These are phyloP conservation scores for Gastrolobium villosum DNA, from an alignment of 306 rosid genomes.

Conservation along the genomic window DNA sequence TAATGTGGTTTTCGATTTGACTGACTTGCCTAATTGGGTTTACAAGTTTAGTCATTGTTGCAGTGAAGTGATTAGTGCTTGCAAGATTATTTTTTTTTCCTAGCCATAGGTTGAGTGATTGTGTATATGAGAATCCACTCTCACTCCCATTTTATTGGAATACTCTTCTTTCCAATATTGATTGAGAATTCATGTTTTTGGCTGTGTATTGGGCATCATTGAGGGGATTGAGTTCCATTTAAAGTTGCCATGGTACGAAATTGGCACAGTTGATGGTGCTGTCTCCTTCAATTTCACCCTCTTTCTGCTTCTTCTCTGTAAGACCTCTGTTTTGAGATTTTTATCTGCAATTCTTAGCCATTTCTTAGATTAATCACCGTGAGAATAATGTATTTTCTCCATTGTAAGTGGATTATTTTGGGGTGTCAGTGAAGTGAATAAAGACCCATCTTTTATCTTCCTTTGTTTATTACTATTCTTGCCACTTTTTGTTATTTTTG, in stretches of 20 bases:
- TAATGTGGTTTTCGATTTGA: neutral
- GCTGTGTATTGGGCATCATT: neutral
- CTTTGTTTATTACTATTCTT: neutral
- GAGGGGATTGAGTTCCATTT: neutral
- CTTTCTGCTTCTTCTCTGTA: conserved; percentile 46
- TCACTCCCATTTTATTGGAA: conserved; percentile 43
- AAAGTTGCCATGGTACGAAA: neutral
- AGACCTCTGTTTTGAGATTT: conserved; percentile 44
- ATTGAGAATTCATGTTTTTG: conserved; percentile 31
- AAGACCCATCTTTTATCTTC: conserved; percentile 41
- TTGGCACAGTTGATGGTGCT: conserved; percentile 4
- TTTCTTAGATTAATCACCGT: conserved; percentile 45
- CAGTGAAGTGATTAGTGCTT: conserved; percentile 29
- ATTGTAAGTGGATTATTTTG: conserved; percentile 48
- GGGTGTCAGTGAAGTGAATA: conserved; percentile 51
- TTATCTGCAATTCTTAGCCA: conserved; percentile 48
- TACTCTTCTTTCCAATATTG: conserved; percentile 7
- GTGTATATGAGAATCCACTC: neutral
- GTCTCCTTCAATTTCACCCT: conserved; percentile 46
- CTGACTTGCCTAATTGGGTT: conserved; percentile 21
- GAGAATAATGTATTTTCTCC: conserved; percentile 50
- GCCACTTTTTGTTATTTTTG: neutral
- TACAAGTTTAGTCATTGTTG: conserved; percentile 32
- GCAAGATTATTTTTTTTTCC: neutral
- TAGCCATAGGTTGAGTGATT: conserved; percentile 14